These are phyloP conservation scores for Vigna angularis DNA, from an alignment of 306 rosid genomes.

Conservation along the genomic window DNA sequence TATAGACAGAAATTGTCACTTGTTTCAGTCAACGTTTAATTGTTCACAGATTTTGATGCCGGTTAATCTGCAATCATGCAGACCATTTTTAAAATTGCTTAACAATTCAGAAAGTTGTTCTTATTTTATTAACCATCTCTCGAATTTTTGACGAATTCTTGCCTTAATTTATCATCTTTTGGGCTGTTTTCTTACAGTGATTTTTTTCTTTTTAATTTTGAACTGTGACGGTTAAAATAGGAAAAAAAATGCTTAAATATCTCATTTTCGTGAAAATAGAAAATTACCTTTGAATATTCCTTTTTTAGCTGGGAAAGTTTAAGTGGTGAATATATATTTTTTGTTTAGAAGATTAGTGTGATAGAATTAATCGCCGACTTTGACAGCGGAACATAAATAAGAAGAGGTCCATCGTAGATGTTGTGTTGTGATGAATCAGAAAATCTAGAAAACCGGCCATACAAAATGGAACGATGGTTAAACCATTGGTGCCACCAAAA, in stretches of 20 bases:
- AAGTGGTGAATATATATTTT: no score
- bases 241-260: not conserved
- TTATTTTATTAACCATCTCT: not conserved
- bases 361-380: not conserved
- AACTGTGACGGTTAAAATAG: not conserved
- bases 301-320: no score
- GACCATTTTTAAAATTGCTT: not conserved
- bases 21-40: conserved; percentile 27
- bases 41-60: conserved; percentile 11
- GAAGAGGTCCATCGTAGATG: not conserved
- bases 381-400: not conserved
- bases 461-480: not conserved
- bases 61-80: not conserved
- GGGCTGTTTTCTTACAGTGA: not conserved
- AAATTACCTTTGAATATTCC: no score
- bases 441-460: conserved; percentile 41
- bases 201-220: not conserved
- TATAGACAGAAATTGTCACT: not conserved
- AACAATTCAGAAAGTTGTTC: not conserved
- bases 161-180: not conserved
- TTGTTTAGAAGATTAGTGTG: not conserved
- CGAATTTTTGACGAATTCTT: not conserved
- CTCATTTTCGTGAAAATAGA: not conserved
- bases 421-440: not conserved
- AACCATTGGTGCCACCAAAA: not conserved